Base-by-base conservation (phyloP, 768 basidiomycete genomes). In the Psilocybe sp. region DNA sequence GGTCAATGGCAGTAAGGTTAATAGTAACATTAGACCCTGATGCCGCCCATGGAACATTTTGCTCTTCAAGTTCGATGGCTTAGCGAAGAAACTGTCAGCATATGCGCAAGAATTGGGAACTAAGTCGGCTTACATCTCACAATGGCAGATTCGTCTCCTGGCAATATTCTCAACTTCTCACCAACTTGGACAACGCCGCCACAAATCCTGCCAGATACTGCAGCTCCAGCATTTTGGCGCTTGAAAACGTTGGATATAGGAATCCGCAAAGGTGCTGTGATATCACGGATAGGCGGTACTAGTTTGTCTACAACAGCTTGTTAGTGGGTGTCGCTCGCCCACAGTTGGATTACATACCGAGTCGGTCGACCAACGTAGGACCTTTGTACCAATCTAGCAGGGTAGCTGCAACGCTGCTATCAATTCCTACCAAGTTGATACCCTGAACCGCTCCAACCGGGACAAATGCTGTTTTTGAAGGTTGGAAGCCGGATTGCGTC, bases 171-270 rank as follows among this genome's bases (percentile, higher is more conserved):
- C 34, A 98, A 59, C 36, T 81, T 77, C 70, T 98, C 95, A 2
- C 97, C 96, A 2, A 94, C 88, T 67, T 98, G 95, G 3, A 98
- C 78, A 34, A 98, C 74, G 5, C 97, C 97, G 38, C 87, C 84
- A 59, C 85, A 90, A 39, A 98, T 71, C 44, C 94, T 73, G 14
- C 97, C 97, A 18, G 86, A 80, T 0, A 98, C 82, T 0, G 84
- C 89, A 4, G 81, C 82, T 2, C 88, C 81, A 2, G 89, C 82
- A 13, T 85, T 82, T 61, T 87, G 86, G 3, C 90, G 89, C 66
- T 87, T 95, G 77, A 96, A 98, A 3, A 98, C 91, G 64, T 99
- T 98, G 11, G 93, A 89, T 16, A 98, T 81, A 0, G 97, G 97
- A 40, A 98, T 76, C 34, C 97, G 82, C 18, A 96, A 66, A 0